Evolutionary conservation across 148 eudicot genomes (phyloP).

Genomic region (Tetragonia tetragonoides): DNA sequence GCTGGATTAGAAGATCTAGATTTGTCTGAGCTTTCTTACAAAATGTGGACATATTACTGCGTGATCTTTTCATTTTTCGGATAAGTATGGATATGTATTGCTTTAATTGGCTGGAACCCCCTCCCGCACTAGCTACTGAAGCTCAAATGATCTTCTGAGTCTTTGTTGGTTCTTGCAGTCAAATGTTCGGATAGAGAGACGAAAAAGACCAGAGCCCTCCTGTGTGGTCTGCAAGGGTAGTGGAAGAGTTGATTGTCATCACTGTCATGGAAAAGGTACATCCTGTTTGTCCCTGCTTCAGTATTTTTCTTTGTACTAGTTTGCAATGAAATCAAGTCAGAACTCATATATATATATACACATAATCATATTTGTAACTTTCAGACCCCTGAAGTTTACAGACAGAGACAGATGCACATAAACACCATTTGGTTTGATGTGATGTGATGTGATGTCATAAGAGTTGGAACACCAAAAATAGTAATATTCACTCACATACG

Average conservation of each 20-base stretch:
- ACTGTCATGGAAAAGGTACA: constrained; percentile 72
- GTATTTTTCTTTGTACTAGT: not conserved
- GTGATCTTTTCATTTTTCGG: not conserved
- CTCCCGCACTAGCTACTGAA: not conserved
- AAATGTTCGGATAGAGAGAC: constrained; percentile 55
- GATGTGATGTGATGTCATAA: not conserved
- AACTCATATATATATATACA: not conserved
- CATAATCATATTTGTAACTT: too few relatives aligned
- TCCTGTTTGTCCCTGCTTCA: constrained; percentile 13
- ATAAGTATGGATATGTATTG: too few relatives aligned
- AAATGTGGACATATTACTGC: not conserved
- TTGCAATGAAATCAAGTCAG: not conserved
- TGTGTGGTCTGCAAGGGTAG: constrained; percentile 70
- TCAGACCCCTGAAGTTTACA: not conserved
- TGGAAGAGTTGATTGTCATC: constrained; percentile 67
- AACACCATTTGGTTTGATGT: not conserved
- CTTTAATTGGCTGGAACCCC: too few relatives aligned
- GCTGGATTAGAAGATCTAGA: not conserved
- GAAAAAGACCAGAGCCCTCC: constrained; percentile 55
- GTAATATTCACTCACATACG: not conserved
- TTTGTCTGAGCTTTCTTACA: not conserved
- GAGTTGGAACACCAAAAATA: not conserved
- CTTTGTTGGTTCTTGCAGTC: constrained; percentile 44
- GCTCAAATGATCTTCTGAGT: not conserved
- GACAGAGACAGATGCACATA: not conserved